phyloP scores from a whole-genome alignment of 768 basidiomycete genomes.

The Boletellus sp. region DNA sequence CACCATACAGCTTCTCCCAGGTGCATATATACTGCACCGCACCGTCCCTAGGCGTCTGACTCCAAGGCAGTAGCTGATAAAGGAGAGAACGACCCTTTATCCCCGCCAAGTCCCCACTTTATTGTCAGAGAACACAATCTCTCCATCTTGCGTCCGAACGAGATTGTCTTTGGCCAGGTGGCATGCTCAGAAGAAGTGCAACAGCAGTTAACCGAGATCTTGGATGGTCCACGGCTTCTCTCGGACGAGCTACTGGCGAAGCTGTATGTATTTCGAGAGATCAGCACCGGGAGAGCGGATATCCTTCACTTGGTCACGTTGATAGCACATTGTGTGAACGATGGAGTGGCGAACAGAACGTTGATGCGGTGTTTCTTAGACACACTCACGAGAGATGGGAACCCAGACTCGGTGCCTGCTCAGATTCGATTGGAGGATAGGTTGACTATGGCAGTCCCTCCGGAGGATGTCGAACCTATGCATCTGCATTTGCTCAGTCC shows the following conservation, averaged over 20 bases:
- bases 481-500: conserved; percentile 27
- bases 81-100: background rate
- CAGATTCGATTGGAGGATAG: conserved; percentile 34
- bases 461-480: conserved; percentile 35
- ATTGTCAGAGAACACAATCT: conserved; percentile 40
- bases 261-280: conserved; percentile 39
- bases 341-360: conserved; percentile 43
- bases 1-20: background rate
- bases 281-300: conserved; percentile 26
- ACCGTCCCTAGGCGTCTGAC: background rate
- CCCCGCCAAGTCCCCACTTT: conserved; percentile 26
- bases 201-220: conserved; percentile 24
- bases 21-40: background rate
- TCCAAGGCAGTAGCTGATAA: background rate
- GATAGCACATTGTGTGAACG: conserved; percentile 48
- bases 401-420: background rate
- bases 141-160: conserved; percentile 26
- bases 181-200: conserved; percentile 35
- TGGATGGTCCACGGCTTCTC: conserved; percentile 35
- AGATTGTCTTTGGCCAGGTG: conserved; percentile 37
- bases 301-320: conserved; percentile 41
- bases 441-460: conserved; percentile 34
- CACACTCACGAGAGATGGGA: conserved; percentile 26
- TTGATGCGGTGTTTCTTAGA: conserved; percentile 47
- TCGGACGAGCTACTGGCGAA: conserved; percentile 42